Percentiles rank a stretch among this genome's conserved stretches.
Evolutionary conservation across 768 basidiomycete species (phyloP).

Genomic region (Daedaleopsis sinensis): DNA sequence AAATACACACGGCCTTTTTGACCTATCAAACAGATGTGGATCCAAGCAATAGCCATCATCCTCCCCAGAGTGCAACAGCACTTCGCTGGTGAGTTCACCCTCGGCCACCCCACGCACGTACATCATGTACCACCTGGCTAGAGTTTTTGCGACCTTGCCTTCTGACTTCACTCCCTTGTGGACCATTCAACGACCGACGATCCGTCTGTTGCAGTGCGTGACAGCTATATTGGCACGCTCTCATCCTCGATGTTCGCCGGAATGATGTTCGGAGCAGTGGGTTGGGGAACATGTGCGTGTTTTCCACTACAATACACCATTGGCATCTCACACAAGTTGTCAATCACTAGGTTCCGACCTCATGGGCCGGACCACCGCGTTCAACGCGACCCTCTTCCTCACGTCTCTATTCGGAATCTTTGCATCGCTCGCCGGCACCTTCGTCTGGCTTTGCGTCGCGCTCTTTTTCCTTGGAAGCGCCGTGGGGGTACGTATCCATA

Average conservation of each 20-base stretch:
- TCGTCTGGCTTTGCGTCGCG: constrained; percentile 66
- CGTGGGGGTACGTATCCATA: constrained; percentile 72
- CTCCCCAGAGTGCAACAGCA: constrained; percentile 96
- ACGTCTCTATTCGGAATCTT: constrained; percentile 87
- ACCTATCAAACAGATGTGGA: constrained; percentile 78
- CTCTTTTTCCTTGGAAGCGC: constrained; percentile 91
- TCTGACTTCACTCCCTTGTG: not conserved
- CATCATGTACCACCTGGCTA: not conserved
- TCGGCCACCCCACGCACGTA: not conserved
- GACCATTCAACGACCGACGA: not conserved
- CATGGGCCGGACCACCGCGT: constrained; percentile 85
- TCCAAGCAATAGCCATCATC: constrained; percentile 89
- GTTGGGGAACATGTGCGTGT: constrained; percentile 84
- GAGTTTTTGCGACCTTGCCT: not conserved
- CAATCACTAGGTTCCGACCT: constrained; percentile 71
- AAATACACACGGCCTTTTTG: constrained; percentile 19
- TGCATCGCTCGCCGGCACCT: constrained; percentile 74
- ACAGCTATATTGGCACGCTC: constrained; percentile 75
- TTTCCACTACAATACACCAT: no score
- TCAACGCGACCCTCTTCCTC: constrained; percentile 91
- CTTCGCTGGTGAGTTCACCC: constrained; percentile 57
- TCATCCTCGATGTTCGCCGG: constrained; percentile 91
- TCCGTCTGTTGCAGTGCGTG: constrained; percentile 54
- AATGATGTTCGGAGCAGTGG: constrained; percentile 96
- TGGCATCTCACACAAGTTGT: no score